A percentile compares a stretch with the other conserved stretches of the same genome.
Evolutionary conservation across 768 basidiomycete genomes (phyloP).

Genomic region (Calvatia gigantea): DNA sequence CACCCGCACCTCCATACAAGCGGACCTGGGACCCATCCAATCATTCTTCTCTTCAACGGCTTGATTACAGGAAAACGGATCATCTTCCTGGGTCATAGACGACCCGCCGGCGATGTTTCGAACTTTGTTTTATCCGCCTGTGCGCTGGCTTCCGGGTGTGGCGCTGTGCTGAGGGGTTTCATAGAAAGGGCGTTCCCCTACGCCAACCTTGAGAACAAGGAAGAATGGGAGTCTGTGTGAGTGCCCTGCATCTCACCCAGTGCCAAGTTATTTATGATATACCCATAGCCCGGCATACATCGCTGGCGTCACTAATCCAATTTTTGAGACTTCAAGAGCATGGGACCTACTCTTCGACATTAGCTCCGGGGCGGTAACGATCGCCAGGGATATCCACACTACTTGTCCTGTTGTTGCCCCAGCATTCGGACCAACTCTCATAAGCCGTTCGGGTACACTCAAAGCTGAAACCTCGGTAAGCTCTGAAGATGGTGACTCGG

Average conservation of each 20-base stretch:
- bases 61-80: conserved; percentile 94
- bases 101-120: conserved; percentile 88
- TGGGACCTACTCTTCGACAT: conserved; percentile 97
- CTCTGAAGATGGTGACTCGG: conserved; percentile 72
- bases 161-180: conserved; percentile 78
- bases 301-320: conserved; percentile 96
- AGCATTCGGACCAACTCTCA: conserved; percentile 38
- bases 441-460: conserved; percentile 56
- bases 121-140: conserved; percentile 92
- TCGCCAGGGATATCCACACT: conserved; percentile 78
- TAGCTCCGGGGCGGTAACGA: conserved; percentile 78
- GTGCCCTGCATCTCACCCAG: conserved; percentile 24
- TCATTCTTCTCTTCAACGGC: conserved; percentile 95
- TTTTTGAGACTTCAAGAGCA: conserved; percentile 80
- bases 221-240: conserved; percentile 88
- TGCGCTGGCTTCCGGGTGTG: conserved; percentile 89
- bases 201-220: conserved; percentile 82
- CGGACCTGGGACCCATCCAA: conserved; percentile 86
- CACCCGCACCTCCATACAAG: conserved; percentile 95
- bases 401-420: conserved; percentile 47
- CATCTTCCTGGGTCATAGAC: conserved; percentile 87
- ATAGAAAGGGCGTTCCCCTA: conserved; percentile 94
- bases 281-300: conserved; percentile 79
- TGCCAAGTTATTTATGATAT: conserved; percentile 1
- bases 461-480: conserved; percentile 61